Evolutionary conservation across 176 grass and related monocot genomes (phyloP).

Genomic region (Bonia amplexicaulis): DNA sequence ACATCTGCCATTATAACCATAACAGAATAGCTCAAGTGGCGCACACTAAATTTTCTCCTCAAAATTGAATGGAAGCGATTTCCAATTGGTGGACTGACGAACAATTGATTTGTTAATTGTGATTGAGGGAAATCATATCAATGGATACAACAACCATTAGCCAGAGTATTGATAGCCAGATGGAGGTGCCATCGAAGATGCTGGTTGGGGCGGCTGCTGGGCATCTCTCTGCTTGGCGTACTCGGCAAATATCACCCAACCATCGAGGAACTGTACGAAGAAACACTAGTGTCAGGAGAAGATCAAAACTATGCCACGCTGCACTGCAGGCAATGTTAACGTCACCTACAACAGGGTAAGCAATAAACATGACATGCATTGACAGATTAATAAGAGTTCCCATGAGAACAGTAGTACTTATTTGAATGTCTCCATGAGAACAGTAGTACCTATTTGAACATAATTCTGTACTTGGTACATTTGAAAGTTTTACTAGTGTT

Average conservation of each 20-base stretch:
- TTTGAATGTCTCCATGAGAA: neutral
- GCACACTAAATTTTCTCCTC: neutral
- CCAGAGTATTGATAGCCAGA: slow-evolving; percentile 24
- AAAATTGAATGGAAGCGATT: neutral
- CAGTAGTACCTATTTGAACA: neutral
- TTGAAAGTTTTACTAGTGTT: neutral
- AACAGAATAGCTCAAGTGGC: neutral
- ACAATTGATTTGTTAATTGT: neutral
- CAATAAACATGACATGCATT: neutral
- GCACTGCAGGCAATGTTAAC: neutral
- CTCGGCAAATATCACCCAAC: slow-evolving; percentile 80
- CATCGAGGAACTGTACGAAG: slow-evolving; percentile 63
- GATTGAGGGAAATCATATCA: neutral
- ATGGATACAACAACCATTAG: neutral
- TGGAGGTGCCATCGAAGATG: neutral
- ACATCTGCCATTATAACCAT: neutral
- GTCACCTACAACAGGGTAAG: neutral
- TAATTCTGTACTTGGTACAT: neutral
- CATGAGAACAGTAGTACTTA: neutral
- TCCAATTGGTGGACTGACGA: neutral
- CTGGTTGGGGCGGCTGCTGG: slow-evolving; percentile 6
- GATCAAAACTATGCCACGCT: neutral
- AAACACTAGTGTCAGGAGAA: neutral
- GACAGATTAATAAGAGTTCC: neutral
- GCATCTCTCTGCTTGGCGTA: slow-evolving; percentile 48